A percentile compares a stretch with the other conserved stretches of the same genome.
Evolutionary conservation across 2,329 filamentous ascomycete genomes (phyloP).

Genomic region (Fusarium sulawesiense): DNA sequence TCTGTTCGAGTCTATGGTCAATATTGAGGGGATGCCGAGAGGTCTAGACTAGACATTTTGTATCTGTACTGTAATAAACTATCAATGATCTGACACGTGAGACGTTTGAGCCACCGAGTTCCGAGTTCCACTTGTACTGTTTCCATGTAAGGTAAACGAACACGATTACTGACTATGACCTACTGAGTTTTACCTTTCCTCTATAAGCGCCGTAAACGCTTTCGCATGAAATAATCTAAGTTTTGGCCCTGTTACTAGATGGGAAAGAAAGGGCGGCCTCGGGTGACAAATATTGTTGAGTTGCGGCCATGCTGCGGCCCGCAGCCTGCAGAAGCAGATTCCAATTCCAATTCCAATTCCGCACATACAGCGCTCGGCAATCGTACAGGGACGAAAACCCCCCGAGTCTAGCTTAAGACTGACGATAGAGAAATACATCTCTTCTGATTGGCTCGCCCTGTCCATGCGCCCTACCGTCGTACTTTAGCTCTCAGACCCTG

Average conservation of each 20-base stretch:
- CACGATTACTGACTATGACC: background rate
- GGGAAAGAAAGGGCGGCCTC: background rate
- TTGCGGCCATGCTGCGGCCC: constrained; percentile 23
- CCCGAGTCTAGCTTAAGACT: constrained; percentile 38
- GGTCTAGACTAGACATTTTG: background rate
- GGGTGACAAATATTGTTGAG: background rate
- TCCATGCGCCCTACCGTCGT: background rate
- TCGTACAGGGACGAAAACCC: constrained; percentile 19
- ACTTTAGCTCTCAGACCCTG: constrained; percentile 10
- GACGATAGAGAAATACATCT: constrained; percentile 38
- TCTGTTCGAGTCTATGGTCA: background rate
- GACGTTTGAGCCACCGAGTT: constrained; percentile 10
- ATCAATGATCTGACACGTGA: constrained; percentile 18
- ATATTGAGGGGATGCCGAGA: constrained; percentile 8
- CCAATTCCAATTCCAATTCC: background rate
- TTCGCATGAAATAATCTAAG: background rate
- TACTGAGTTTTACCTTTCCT: background rate
- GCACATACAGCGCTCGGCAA: background rate
- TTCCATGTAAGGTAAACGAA: background rate
- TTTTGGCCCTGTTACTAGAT: background rate
- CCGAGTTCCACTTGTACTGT: background rate
- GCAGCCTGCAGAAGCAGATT: constrained; percentile 10
- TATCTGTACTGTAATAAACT: background rate
- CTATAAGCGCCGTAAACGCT: background rate
- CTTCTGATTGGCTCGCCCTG: constrained; percentile 28